Percentiles rank a stretch among this genome's conserved stretches.
phyloP scores from a whole-genome alignment of 768 basidiomycete genomes.

The Mycena floridula region DNA sequence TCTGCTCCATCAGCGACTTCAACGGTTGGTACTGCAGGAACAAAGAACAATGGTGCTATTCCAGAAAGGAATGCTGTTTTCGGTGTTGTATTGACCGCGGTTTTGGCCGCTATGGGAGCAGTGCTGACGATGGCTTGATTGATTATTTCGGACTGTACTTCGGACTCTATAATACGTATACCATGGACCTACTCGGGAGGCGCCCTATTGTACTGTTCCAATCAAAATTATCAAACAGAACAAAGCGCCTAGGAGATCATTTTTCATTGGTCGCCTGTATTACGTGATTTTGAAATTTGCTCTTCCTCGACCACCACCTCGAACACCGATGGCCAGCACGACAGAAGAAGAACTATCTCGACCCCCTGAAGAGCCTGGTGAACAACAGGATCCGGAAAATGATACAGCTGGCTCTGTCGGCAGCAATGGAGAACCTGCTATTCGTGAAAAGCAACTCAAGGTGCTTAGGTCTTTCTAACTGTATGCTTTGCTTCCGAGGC shows the following conservation, averaged over 20 bases:
- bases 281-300: too few species aligned
- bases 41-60: constrained; percentile 11
- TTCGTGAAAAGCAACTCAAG: constrained; percentile 79
- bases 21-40: constrained; percentile 14
- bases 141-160: constrained; percentile 29
- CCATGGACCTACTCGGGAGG: too few species aligned
- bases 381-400: background rate
- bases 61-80: constrained; percentile 26
- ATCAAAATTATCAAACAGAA: too few species aligned
- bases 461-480: constrained; percentile 63
- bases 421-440: constrained; percentile 37
- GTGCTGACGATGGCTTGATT: constrained; percentile 3
- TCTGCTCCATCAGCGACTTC: constrained; percentile 7
- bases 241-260: too few species aligned
- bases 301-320: too few species aligned
- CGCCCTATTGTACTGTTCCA: too few species aligned
- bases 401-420: constrained; percentile 27
- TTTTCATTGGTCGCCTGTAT: too few species aligned
- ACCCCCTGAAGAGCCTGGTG: too few species aligned
- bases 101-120: constrained; percentile 4
- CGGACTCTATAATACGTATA: too few species aligned
- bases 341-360: too few species aligned
- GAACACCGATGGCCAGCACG: too few species aligned
- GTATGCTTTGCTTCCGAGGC: constrained; percentile 21
- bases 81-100: background rate